Base-by-base conservation (phyloP, 192 early-diverging fungal species). In the Podila epicladia region DNA sequence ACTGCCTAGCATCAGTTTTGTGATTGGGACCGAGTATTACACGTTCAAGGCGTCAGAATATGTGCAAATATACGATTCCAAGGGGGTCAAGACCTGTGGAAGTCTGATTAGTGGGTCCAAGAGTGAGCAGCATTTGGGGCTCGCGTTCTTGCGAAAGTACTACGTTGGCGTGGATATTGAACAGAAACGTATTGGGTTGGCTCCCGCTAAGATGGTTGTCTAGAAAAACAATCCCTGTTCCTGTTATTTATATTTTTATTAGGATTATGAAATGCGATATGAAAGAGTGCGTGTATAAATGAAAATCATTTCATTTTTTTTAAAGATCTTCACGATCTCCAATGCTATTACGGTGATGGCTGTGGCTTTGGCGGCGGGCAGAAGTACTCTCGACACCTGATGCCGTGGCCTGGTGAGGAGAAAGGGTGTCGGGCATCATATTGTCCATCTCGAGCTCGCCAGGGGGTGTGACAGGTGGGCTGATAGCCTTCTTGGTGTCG, bases 81-180 rank as follows among this genome's bases (percentile, higher is more conserved):
- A 45, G 13, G 41, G 41, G 15, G 41, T 45, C 13, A 45, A 45
- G 11, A 15, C 13, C 3, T 45, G 41, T 45, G 41, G 41, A 15
- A 45, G 41, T 4, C 41, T 45, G 4, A 45, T 45, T 15, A 17
- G 0, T 45, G 41, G 41, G 4, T 45, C 41, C 15, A 3, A 12
- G 15, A 3, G 1, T 9, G 38, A 45, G 13, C 41, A 45, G 41
- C 41, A 17, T 62, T 86, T 95, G 32, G 94, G 94, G 38, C 92
- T 94, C 74, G 94, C 90, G 17, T 95, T 94, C 74, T 73, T 96
- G 57, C 84, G 91, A 75, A 94, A 94, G 82, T 94, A 85, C 78
- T 94, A 94, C 59, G 90, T 90, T 9, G 89, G 88, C 13, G 88
- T 91, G 65, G 90, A 92, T 68, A 82, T 89, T 32, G 90, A 87